A percentile compares a stretch with the other conserved stretches of the same genome.
Evolutionary conservation across 148 eudicot genomes (phyloP).

Genomic region (Vaccinium corymbosum): DNA sequence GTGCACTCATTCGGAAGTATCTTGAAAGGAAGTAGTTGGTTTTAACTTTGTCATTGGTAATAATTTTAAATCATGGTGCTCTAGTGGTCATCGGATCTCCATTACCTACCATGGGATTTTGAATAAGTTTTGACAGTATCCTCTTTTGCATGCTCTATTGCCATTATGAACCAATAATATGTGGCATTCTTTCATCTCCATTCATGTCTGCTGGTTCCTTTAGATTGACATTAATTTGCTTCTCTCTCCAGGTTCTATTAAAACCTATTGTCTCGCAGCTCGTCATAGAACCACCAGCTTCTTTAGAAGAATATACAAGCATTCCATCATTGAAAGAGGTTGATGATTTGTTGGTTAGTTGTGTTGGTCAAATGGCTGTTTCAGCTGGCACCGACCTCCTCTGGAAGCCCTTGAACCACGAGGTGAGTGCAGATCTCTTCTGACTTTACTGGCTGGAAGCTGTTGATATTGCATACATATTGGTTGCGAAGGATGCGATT

Average conservation of each 20-base stretch:
- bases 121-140: not conserved
- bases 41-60: not conserved
- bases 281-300: slow-evolving; percentile 56
- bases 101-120: not conserved
- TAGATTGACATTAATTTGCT: not conserved
- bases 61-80: not conserved
- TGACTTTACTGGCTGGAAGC: not conserved
- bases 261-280: slow-evolving; percentile 88
- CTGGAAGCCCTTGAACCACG: slow-evolving; percentile 91
- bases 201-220: not conserved
- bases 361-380: slow-evolving; percentile 95
- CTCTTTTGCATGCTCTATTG: not conserved
- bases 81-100: not conserved
- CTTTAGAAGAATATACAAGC: slow-evolving; percentile 44
- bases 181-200: not conserved
- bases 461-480: not conserved
- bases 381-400: slow-evolving; percentile 85
- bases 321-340: slow-evolving; percentile 65
- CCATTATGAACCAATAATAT: slow-evolving; percentile 3
- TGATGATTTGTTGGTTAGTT: slow-evolving; percentile 68
- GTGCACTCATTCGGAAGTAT: not conserved
- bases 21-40: not conserved
- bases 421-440: slow-evolving; percentile 42
- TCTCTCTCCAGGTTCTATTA: slow-evolving; percentile 47
- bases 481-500: not conserved